Percentiles rank a stretch among this genome's conserved stretches.
Evolutionary conservation across 1,139 yeast species (phyloP).

Genomic region (Kazachstania sp.): DNA sequence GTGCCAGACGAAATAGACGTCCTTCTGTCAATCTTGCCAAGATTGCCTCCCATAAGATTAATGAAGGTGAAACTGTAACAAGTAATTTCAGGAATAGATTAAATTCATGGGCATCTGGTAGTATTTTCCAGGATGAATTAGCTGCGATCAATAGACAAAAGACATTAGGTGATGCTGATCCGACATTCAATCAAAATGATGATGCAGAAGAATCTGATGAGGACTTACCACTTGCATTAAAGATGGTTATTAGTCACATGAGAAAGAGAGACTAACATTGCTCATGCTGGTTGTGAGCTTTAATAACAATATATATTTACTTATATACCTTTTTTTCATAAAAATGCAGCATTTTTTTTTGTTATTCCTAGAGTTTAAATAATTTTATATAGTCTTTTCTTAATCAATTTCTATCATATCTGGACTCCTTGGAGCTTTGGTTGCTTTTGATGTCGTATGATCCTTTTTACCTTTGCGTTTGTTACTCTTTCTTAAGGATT

Average conservation of each 20-base stretch:
- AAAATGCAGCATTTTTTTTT: too few relatives aligned
- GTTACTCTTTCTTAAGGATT: slow-evolving; percentile 61
- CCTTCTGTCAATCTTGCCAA: slow-evolving; percentile 18
- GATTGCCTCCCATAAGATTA: slow-evolving; percentile 25
- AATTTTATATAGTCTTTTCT: neutral
- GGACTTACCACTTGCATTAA: slow-evolving; percentile 33
- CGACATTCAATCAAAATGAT: slow-evolving; percentile 11
- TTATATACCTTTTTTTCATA: too few relatives aligned
- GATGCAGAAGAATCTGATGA: slow-evolving; percentile 33
- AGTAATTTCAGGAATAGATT: slow-evolving; percentile 30
- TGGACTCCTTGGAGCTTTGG: slow-evolving; percentile 51
- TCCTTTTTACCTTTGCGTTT: slow-evolving; percentile 57
- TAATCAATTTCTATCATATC: slow-evolving; percentile 75
- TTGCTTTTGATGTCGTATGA: slow-evolving; percentile 32
- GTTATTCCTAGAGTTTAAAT: too few relatives aligned
- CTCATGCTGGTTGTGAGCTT: neutral
- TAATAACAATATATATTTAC: neutral
- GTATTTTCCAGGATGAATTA: slow-evolving; percentile 5
- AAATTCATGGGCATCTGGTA: slow-evolving; percentile 30
- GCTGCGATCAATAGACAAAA: slow-evolving; percentile 15
- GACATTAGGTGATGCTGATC: slow-evolving; percentile 29
- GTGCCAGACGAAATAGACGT: slow-evolving; percentile 5
- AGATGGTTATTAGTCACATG: slow-evolving; percentile 30
- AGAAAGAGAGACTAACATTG: slow-evolving; percentile 4
- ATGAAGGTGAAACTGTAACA: slow-evolving; percentile 18